Percentiles rank a stretch among this genome's conserved stretches.
Evolutionary conservation across 495 filamentous ascomycete genomes (phyloP).

Genomic region (Penicillium psychrofluorescens): DNA sequence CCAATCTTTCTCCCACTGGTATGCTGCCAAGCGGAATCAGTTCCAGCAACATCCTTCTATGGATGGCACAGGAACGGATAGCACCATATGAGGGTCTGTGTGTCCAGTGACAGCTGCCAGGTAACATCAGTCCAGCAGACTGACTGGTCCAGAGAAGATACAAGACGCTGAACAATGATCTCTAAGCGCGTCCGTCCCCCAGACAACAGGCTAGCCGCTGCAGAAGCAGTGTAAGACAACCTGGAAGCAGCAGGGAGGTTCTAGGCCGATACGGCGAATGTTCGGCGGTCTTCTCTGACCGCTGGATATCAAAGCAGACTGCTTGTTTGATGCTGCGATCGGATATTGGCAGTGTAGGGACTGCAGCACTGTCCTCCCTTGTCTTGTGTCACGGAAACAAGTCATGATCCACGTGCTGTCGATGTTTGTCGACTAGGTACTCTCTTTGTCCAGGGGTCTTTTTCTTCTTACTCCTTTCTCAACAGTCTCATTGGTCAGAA

Average conservation of each 20-base stretch:
- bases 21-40: too few relatives aligned
- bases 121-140: slow-evolving; percentile 8
- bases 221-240: slow-evolving; percentile 1
- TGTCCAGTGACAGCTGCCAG: slow-evolving; percentile 7
- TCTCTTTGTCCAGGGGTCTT: too few relatives aligned
- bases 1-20: too few relatives aligned
- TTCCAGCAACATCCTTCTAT: slow-evolving; percentile 15
- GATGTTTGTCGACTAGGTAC: not conserved
- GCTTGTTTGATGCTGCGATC: slow-evolving; percentile 12
- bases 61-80: slow-evolving; percentile 3
- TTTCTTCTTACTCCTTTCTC: too few relatives aligned
- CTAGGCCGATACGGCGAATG: slow-evolving; percentile 12
- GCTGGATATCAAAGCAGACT: not conserved
- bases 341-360: slow-evolving; percentile 9
- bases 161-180: slow-evolving; percentile 5
- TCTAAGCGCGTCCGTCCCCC: slow-evolving; percentile 17
- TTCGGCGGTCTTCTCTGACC: slow-evolving; percentile 11
- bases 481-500: too few relatives aligned
- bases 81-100: slow-evolving; percentile 1
- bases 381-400: slow-evolving; percentile 8
- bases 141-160: slow-evolving; percentile 7
- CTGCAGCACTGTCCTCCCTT: not conserved
- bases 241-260: slow-evolving; percentile 6
- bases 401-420: slow-evolving; percentile 15
- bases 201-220: slow-evolving; percentile 10